Conservation (phyloP, 75 land plant species). For the Adiantum capillusveneris region DNA sequence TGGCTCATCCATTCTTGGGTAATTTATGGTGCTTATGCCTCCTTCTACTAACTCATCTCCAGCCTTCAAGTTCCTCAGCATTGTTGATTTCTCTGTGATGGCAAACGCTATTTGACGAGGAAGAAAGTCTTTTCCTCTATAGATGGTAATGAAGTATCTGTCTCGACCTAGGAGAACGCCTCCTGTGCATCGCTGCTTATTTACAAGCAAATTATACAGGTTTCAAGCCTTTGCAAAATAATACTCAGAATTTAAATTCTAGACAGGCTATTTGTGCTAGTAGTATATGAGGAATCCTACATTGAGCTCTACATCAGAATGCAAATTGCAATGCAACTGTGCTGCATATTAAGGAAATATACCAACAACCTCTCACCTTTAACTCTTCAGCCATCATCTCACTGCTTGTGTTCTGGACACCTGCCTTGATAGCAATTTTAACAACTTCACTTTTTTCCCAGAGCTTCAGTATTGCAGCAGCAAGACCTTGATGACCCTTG, state of each 20-base stretch:
- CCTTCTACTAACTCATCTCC: not conserved
- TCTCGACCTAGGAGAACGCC: conserved; percentile 82
- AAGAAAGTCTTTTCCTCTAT: conserved; percentile 97
- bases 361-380: conserved; percentile 42
- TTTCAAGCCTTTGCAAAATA: too few species aligned
- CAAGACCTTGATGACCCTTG: conserved; percentile 77
- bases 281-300: too few species aligned
- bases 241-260: too few species aligned
- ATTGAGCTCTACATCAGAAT: too few species aligned
- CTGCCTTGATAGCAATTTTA: conserved; percentile 87
- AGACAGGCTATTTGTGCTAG: too few species aligned
- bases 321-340: too few species aligned
- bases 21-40: too few species aligned
- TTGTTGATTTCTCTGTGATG: conserved; percentile 49
- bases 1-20: too few species aligned
- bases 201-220: too few species aligned
- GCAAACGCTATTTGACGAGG: conserved; percentile 69
- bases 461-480: conserved; percentile 78
- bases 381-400: conserved; percentile 90
- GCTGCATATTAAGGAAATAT: too few species aligned
- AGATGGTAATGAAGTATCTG: conserved; percentile 65
- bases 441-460: conserved; percentile 91
- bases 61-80: conserved; percentile 19
- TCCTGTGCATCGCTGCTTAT: conserved; percentile 70
- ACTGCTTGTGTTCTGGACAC: conserved; percentile 88